These are phyloP conservation scores for Tetracentron sinense DNA, from an alignment of 164 flowering plant species.

Conservation along the genomic window DNA sequence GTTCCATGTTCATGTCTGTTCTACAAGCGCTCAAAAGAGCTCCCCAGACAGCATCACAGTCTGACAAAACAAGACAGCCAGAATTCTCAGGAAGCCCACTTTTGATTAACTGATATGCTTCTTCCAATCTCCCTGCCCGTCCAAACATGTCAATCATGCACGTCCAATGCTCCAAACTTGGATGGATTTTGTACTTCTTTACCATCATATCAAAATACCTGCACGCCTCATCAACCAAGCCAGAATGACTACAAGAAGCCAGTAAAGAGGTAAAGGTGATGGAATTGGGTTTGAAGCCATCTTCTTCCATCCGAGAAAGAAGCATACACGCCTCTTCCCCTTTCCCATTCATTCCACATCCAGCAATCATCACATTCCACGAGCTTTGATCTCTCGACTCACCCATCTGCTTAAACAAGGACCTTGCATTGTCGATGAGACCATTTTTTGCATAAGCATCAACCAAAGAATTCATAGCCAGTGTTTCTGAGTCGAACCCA, in stretches of 20 bases:
- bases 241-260: slow-evolving; percentile 40
- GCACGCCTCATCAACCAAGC: slow-evolving; percentile 30
- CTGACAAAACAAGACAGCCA: slow-evolving; percentile 5
- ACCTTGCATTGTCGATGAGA: slow-evolving; percentile 22
- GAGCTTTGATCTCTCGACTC: slow-evolving; percentile 30
- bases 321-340: slow-evolving; percentile 28
- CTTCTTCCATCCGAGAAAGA: slow-evolving; percentile 22
- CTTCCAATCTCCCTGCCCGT: slow-evolving; percentile 39
- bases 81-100: slow-evolving; percentile 12
- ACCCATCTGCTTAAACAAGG: slow-evolving; percentile 29
- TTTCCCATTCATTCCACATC: slow-evolving; percentile 35
- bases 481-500: slow-evolving; percentile 23
- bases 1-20: slow-evolving; percentile 22
- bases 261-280: slow-evolving; percentile 36
- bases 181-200: slow-evolving; percentile 23
- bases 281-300: slow-evolving; percentile 25
- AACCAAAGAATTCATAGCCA: slow-evolving; percentile 28
- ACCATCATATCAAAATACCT: slow-evolving; percentile 28
- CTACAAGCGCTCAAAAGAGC: slow-evolving; percentile 28
- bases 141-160: slow-evolving; percentile 40
- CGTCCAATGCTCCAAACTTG: slow-evolving; percentile 35
- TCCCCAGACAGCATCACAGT: slow-evolving; percentile 31
- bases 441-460: slow-evolving; percentile 37
- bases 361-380: slow-evolving; percentile 42
- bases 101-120: slow-evolving; percentile 27